A percentile compares a stretch with the other conserved stretches of the same genome.
These are phyloP conservation scores for Backusella parvicylindrica DNA, from an alignment of 192 early-diverging fungal species.

Conservation along the genomic window DNA sequence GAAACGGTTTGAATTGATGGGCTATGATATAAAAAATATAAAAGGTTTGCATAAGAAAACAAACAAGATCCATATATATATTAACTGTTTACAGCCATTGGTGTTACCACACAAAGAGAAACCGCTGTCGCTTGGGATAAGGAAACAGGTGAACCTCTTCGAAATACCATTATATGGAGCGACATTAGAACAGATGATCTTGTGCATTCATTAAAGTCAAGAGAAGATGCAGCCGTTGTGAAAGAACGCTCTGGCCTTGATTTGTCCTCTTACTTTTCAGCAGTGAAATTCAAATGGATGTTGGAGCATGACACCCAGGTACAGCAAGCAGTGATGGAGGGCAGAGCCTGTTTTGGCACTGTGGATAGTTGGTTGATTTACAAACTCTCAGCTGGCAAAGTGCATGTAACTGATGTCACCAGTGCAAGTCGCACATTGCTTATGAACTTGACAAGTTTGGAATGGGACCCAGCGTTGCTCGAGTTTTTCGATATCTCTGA, in stretches of 20 bases:
- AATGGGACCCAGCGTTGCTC: slow-evolving; percentile 73
- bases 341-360: slow-evolving; percentile 79
- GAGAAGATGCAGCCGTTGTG: slow-evolving; percentile 25
- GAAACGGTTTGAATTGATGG: slow-evolving; percentile 58
- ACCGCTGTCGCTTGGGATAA: slow-evolving; percentile 89
- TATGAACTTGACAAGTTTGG: slow-evolving; percentile 77
- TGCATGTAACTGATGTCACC: slow-evolving; percentile 88
- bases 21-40: slow-evolving; percentile 48
- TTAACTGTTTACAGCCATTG: slow-evolving; percentile 38
- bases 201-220: slow-evolving; percentile 60
- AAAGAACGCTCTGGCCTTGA: slow-evolving; percentile 74
- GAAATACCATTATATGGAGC: slow-evolving; percentile 90
- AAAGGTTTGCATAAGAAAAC: slow-evolving; percentile 7
- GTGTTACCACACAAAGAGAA: slow-evolving; percentile 95
- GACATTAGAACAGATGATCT: slow-evolving; percentile 80
- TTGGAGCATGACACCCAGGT: slow-evolving; percentile 75
- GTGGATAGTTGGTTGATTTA: slow-evolving; percentile 96
- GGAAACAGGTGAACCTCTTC: slow-evolving; percentile 72
- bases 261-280: slow-evolving; percentile 91
- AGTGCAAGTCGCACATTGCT: slow-evolving; percentile 94
- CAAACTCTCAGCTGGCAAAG: slow-evolving; percentile 76
- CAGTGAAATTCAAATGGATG: slow-evolving; percentile 89
- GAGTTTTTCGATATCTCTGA: slow-evolving; percentile 70
- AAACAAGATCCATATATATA: not conserved
- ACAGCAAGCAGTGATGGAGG: slow-evolving; percentile 66